These are phyloP conservation scores for Juncus inflexus DNA, from an alignment of 176 grass and related monocot species.

Conservation along the genomic window DNA sequence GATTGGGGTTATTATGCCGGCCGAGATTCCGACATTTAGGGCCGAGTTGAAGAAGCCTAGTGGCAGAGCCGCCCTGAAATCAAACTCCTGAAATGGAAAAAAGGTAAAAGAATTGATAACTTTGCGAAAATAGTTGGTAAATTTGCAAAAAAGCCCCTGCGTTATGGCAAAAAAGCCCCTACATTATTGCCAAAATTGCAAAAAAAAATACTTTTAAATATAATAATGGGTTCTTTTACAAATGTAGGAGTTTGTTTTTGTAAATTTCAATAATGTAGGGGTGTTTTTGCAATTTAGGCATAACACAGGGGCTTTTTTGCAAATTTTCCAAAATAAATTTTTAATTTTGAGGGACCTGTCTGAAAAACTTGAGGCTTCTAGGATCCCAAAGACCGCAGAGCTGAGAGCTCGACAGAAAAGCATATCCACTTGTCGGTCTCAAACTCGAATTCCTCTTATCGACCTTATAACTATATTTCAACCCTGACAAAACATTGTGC, in stretches of 20 bases:
- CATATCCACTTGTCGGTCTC: constrained; percentile 70
- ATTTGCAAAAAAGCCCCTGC: too few species aligned
- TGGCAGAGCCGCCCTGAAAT: constrained; percentile 74
- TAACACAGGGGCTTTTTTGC: too few species aligned
- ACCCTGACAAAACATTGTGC: constrained; percentile 70
- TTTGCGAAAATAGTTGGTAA: neutral
- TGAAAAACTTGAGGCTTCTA: constrained; percentile 45
- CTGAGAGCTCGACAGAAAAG: constrained; percentile 65
- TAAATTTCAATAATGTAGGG: too few species aligned
- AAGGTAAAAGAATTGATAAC: neutral
- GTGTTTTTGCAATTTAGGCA: too few species aligned
- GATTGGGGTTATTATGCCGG: constrained; percentile 51
- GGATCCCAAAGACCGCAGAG: constrained; percentile 63
- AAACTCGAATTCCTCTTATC: constrained; percentile 65
- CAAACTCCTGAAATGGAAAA: constrained; percentile 63
- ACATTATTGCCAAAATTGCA: neutral
- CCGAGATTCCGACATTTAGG: constrained; percentile 68
- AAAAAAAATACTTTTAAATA: neutral
- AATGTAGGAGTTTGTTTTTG: neutral
- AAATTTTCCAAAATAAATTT: too few species aligned
- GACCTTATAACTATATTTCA: constrained; percentile 79
- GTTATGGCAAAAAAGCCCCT: too few species aligned
- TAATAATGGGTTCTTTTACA: neutral
- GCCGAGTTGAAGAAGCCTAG: constrained; percentile 66
- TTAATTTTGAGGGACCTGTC: constrained; percentile 49